phyloP scores from a whole-genome alignment of 768 basidiomycete genomes.

The Suillus cothurnatus region DNA sequence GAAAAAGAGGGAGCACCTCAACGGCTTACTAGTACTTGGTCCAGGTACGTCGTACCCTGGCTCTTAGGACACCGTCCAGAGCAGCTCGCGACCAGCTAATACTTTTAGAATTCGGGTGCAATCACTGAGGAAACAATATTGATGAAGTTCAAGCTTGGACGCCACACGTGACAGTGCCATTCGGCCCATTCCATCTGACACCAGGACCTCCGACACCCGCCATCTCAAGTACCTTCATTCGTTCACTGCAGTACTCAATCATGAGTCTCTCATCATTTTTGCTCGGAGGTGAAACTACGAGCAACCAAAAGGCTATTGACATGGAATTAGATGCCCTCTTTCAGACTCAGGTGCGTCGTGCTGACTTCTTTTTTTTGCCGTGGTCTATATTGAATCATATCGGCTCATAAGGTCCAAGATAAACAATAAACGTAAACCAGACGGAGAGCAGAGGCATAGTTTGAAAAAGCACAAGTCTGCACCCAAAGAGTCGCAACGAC shows the following conservation, averaged over 20 bases:
- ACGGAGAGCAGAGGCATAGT: conserved; percentile 8
- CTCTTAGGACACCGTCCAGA: not conserved
- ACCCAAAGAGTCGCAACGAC: not conserved
- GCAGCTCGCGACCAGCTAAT: not conserved
- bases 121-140: too few relatives aligned
- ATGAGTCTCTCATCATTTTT: conserved; percentile 65
- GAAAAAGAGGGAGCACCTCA: not conserved
- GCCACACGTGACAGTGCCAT: too few relatives aligned
- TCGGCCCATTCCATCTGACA: too few relatives aligned
- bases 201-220: too few relatives aligned
- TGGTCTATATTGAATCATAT: not conserved
- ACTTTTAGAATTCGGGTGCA: too few relatives aligned
- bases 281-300: conserved; percentile 35
- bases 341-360: conserved; percentile 48
- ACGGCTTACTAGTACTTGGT: not conserved
- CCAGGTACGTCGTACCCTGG: not conserved
- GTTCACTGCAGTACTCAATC: not conserved
- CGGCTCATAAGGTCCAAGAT: not conserved
- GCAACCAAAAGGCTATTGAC: conserved; percentile 48
- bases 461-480: not conserved
- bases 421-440: conserved; percentile 18
- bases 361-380: not conserved
- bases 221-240: not conserved
- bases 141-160: too few relatives aligned
- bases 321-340: conserved; percentile 67